Conservation (phyloP, 2,329 filamentous ascomycete genomes). For the Neobulgaria alba region DNA sequence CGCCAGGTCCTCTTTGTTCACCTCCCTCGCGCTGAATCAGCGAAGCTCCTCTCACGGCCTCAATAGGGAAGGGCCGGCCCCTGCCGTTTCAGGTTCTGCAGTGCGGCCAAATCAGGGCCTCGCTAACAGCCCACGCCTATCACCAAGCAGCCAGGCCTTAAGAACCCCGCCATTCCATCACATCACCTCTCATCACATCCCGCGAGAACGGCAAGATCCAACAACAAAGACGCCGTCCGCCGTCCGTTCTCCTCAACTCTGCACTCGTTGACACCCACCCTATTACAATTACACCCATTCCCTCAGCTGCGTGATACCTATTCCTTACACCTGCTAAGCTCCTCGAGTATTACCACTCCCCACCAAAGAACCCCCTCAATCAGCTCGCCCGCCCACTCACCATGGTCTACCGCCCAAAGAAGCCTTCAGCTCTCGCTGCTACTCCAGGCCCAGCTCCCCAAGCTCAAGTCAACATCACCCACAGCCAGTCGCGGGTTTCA, state of each 20-base stretch:
- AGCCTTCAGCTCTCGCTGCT: constrained; percentile 66
- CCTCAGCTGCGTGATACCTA: too few species aligned
- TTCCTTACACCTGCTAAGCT: too few species aligned
- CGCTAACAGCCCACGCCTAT: constrained; percentile 2
- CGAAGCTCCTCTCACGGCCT: not conserved
- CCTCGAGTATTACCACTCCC: too few species aligned
- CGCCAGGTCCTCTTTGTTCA: too few species aligned
- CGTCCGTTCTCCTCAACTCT: not conserved
- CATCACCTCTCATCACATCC: not conserved
- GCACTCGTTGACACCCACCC: not conserved
- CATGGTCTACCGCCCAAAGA: constrained; percentile 77
- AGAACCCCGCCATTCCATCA: not conserved
- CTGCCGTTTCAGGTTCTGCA: constrained; percentile 1
- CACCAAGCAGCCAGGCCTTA: too few species aligned
- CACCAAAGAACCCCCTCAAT: not conserved
- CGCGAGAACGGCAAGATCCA: not conserved
- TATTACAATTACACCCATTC: too few species aligned
- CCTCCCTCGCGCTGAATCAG: too few species aligned
- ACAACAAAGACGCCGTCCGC: not conserved
- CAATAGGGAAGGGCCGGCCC: not conserved
- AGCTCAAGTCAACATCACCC: constrained; percentile 64
- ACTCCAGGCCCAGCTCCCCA: constrained; percentile 67
- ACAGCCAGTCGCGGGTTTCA: constrained; percentile 63
- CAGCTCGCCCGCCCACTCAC: not conserved
- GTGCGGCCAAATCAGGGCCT: not conserved